phyloP scores from a whole-genome alignment of 305 asterid species.

The Ruellia speciosa region DNA sequence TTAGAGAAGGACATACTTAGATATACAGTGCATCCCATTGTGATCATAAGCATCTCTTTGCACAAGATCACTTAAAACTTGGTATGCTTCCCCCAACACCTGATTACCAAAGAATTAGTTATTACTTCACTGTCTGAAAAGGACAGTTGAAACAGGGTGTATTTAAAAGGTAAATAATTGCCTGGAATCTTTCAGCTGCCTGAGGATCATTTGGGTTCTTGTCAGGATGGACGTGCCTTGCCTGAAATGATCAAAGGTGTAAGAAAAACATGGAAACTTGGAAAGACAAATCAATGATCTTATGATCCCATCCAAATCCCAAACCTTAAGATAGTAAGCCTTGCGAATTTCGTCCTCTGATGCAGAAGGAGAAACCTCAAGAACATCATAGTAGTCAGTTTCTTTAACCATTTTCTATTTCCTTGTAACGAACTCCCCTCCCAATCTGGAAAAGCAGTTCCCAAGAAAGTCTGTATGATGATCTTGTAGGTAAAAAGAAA shows the following conservation, averaged over 20 bases:
- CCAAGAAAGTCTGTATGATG: constrained; percentile 20
- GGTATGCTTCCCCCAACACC: constrained; percentile 90
- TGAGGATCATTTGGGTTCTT: constrained; percentile 66
- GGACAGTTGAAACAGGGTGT: neutral
- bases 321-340: constrained; percentile 78
- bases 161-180: constrained; percentile 13
- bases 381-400: constrained; percentile 69
- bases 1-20: constrained; percentile 37
- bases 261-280: neutral
- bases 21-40: constrained; percentile 65
- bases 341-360: constrained; percentile 72
- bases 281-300: neutral
- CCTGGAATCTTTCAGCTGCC: constrained; percentile 89
- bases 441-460: neutral
- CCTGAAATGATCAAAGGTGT: constrained; percentile 33
- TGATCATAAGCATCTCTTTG: constrained; percentile 72
- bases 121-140: neutral
- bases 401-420: constrained; percentile 53
- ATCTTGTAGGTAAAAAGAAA: constrained; percentile 8
- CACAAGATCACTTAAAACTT: constrained; percentile 73
- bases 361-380: constrained; percentile 53
- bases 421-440: neutral
- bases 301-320: neutral
- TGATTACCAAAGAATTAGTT: constrained; percentile 21
- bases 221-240: constrained; percentile 86